Evolutionary conservation across 495 filamentous ascomycete genomes (phyloP).

Genomic region (Xylaria nigripes): DNA sequence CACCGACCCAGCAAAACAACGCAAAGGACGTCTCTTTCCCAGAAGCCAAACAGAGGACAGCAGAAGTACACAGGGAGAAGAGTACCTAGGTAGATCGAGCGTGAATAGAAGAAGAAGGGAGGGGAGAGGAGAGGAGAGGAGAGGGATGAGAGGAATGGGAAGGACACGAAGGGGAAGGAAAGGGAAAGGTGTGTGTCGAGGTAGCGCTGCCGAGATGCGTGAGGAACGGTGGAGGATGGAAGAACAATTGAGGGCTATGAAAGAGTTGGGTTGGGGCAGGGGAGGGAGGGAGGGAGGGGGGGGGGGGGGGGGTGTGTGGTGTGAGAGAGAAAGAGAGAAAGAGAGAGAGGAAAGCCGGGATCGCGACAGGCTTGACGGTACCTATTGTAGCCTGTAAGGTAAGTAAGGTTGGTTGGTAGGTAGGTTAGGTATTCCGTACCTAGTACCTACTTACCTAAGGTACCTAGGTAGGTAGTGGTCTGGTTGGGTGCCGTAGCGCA

Average conservation of each 20-base stretch:
- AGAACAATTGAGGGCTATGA: not conserved
- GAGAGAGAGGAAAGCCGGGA: no score
- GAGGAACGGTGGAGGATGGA: not conserved
- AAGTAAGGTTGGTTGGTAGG: no score
- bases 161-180: not conserved
- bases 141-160: not conserved
- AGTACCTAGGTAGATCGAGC: not conserved
- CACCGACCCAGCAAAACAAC: constrained; percentile 1
- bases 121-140: not conserved
- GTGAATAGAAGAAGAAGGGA: constrained; percentile 1
- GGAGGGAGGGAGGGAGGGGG: no score
- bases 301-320: no score
- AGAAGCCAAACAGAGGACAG: not conserved
- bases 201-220: not conserved
- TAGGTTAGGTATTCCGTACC: no score
- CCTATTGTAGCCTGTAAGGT: no score
- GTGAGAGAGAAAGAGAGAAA: no score
- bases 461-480: no score
- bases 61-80: constrained; percentile 1
- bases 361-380: not conserved
- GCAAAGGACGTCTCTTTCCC: constrained; percentile 6
- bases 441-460: no score
- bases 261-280: not conserved
- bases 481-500: no score
- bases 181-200: not conserved